These are phyloP conservation scores for Trichoderma reesei DNA, from an alignment of 495 filamentous ascomycete genomes.

Conservation along the genomic window DNA sequence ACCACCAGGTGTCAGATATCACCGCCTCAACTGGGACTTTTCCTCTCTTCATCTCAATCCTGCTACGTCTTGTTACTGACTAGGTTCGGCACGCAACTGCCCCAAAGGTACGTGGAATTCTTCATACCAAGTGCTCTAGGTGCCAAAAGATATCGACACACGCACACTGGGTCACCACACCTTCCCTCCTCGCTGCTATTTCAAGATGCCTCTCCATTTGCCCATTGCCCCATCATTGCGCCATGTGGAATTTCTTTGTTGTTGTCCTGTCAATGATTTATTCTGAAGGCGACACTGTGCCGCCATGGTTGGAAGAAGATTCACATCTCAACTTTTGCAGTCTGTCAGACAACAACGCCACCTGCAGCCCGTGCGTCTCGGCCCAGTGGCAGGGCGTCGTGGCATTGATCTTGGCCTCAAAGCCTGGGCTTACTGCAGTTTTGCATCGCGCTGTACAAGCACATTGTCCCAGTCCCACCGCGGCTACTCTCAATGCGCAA, in stretches of 20 bases:
- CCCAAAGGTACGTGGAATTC: background rate
- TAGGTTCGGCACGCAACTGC: background rate
- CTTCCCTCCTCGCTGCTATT: too few relatives aligned
- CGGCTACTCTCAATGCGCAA: background rate
- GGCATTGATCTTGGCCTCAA: background rate
- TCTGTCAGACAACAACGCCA: background rate
- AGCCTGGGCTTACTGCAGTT: background rate
- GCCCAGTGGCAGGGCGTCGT: background rate
- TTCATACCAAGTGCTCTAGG: background rate
- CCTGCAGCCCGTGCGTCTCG: too few relatives aligned
- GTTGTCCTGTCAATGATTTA: too few relatives aligned
- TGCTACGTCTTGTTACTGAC: background rate
- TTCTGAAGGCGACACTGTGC: too few relatives aligned
- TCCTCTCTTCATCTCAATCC: background rate
- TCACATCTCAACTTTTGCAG: background rate
- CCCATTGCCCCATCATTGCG: too few relatives aligned
- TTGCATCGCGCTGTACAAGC: background rate
- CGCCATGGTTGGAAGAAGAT: too few relatives aligned
- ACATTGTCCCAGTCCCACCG: background rate
- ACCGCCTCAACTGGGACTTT: background rate
- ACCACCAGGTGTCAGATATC: background rate
- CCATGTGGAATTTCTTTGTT: too few relatives aligned
- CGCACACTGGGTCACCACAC: too few relatives aligned
- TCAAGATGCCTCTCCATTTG: too few relatives aligned
- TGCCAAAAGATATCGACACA: too few relatives aligned